A percentile compares a stretch with the other conserved stretches of the same genome.
Conservation (phyloP, 169 alveolate species). For the Eimeria zaria region DNA sequence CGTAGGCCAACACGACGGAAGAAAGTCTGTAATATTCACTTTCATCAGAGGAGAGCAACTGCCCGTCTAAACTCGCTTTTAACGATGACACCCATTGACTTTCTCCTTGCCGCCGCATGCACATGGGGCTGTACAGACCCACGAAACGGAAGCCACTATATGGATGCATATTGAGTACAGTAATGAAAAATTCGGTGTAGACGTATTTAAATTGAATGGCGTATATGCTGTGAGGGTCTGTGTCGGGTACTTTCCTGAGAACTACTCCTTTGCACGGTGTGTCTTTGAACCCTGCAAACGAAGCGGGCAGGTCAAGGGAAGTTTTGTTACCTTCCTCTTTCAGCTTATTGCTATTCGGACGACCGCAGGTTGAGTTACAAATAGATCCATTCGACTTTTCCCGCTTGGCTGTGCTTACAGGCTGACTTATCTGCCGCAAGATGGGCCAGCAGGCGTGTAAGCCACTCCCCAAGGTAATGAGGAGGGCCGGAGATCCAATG, state of each 20-base stretch:
- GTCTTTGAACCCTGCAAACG: neutral
- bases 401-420: neutral
- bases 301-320: neutral
- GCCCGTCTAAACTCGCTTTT: neutral
- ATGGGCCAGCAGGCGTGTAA: constrained; percentile 67
- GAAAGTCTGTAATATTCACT: neutral
- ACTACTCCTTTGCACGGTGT: neutral
- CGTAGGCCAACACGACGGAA: neutral
- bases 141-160: neutral
- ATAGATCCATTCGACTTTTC: neutral
- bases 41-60: neutral
- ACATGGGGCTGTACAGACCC: neutral
- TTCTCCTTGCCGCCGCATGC: neutral
- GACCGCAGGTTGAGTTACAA: neutral
- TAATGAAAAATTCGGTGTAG: neutral
- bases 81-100: neutral
- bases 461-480: constrained; percentile 37
- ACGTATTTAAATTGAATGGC: neutral
- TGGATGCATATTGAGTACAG: neutral
- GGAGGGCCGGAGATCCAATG: constrained; percentile 69
- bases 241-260: neutral
- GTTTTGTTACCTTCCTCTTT: neutral
- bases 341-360: neutral
- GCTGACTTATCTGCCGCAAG: neutral
- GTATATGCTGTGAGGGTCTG: neutral